Evolutionary conservation across 1,139 yeast species (phyloP).

Genomic region (Hansenula lynferdii): DNA sequence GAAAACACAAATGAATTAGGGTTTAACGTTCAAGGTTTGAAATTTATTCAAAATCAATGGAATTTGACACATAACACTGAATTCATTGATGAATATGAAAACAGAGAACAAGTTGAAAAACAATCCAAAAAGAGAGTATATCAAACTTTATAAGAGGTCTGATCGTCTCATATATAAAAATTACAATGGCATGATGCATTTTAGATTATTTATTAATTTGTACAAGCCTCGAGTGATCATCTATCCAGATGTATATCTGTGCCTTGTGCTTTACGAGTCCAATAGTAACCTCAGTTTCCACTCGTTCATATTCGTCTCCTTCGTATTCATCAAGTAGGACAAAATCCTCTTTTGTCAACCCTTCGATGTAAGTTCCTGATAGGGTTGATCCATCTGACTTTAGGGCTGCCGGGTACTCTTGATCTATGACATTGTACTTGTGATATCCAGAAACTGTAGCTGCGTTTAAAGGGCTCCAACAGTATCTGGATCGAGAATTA

Average conservation of each 20-base stretch:
- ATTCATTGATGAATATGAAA: constrained; percentile 68
- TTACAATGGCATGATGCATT: no score
- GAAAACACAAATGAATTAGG: constrained; percentile 61
- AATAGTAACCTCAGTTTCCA: constrained; percentile 1
- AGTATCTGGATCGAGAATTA: no score
- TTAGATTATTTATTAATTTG: no score
- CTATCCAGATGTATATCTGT: constrained; percentile 8
- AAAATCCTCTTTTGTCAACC: constrained; percentile 11
- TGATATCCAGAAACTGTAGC: neutral
- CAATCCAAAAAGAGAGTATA: constrained; percentile 66
- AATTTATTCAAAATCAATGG: constrained; percentile 76
- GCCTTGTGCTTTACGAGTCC: neutral
- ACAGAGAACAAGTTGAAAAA: constrained; percentile 48
- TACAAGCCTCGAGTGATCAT: neutral
- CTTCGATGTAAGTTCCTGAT: constrained; percentile 15
- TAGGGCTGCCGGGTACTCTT: constrained; percentile 17
- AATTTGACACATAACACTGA: constrained; percentile 65
- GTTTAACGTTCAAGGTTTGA: constrained; percentile 82
- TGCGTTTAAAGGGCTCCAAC: no score
- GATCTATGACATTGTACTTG: constrained; percentile 12
- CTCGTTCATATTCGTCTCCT: constrained; percentile 16
- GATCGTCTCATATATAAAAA: no score
- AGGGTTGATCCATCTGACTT: constrained; percentile 3
- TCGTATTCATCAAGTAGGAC: constrained; percentile 19
- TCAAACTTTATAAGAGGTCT: constrained; percentile 33